Conservation (phyloP, 495 filamentous ascomycete species). For the Lasiosphaeria ovina region DNA sequence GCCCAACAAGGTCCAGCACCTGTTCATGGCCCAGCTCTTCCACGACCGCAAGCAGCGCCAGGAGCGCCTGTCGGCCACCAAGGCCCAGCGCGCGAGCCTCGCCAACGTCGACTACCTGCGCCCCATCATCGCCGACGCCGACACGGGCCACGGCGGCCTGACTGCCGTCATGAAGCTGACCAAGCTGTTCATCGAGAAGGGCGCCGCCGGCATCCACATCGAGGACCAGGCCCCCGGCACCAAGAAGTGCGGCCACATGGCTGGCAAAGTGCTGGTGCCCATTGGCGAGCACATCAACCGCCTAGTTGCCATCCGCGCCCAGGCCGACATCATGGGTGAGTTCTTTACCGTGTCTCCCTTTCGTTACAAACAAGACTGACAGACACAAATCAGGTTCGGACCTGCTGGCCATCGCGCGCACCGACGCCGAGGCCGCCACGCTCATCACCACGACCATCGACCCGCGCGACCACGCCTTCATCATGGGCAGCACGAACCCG, state of each 20-base stretch:
- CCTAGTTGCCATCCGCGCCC: conserved; percentile 91
- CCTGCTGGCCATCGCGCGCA: conserved; percentile 86
- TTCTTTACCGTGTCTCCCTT: conserved; percentile 30
- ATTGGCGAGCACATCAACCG: conserved; percentile 99
- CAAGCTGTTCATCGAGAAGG: conserved; percentile 95
- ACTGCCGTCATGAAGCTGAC: conserved; percentile 99
- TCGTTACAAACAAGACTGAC: conserved; percentile 7
- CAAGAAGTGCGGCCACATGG: conserved; percentile 99
- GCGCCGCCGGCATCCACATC: conserved; percentile 96
- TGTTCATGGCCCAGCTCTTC: conserved; percentile 98
- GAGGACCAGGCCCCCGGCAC: conserved; percentile 98
- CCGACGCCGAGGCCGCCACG: conserved; percentile 95
- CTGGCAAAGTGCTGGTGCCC: conserved; percentile 95
- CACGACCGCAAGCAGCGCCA: conserved; percentile 98
- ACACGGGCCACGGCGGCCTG: conserved; percentile 94
- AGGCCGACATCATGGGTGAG: conserved; percentile 93
- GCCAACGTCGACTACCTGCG: conserved; percentile 90
- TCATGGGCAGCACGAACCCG: conserved; percentile 85
- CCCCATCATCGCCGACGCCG: conserved; percentile 94
- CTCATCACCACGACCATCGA: conserved; percentile 97
- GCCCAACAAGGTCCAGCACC: conserved; percentile 94
- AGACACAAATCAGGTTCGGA: conserved; percentile 57
- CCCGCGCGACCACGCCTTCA: conserved; percentile 89
- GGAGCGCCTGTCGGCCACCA: conserved; percentile 80
- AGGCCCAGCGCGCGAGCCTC: conserved; percentile 67